Evolutionary conservation across 176 grass and related monocot genomes (phyloP), one percentile per base, ranked within the genome.

Genomic region (Oryza longistaminata): DNA sequence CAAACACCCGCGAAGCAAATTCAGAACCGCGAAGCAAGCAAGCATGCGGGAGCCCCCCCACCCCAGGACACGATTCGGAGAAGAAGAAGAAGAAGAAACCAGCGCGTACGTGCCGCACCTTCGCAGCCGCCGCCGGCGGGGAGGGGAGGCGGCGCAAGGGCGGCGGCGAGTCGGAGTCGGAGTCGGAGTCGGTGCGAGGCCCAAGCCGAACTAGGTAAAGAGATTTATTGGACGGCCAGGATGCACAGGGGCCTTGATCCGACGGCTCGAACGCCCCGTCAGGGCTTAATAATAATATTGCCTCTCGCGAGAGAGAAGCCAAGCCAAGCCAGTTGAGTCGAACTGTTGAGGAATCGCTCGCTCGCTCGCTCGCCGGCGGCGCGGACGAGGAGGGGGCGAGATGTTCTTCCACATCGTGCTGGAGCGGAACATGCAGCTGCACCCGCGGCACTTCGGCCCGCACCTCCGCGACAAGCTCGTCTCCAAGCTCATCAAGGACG

Each of bases 371-470:
- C 27, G 27, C 76, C 86, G 66, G 17, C 82, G 22, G 77, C 78
- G 29, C 60, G 76, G 76, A 48, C 34, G 45, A 66, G 21, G 65
- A 61, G 21, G 29, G 29, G 65, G 46, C 27, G 70, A 90, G 70
- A 98, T 98, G 96, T 98, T 98, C 81, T 98, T 98, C 85, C 96
- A 98, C 81, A 95, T 98, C 79, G 88, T 95, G 64, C 82, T 98
- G 70, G 96, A 98, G 83, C 84, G 93, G 73, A 98, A 98, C 90
- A 95, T 98, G 91, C 96, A 98, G 86, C 93, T 98, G 26, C 96
- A 98, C 78, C 96, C 96, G 64, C 93, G 93, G 22, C 92, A 99
- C 81, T 99, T 99, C 78, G 93, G 96, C 2, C 96, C 93, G 17
- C 96, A 99, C 78, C 93, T 96, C 78, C 89, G 89, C 26, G 96